Conservation (phyloP, 2,329 filamentous ascomycete genomes). For the Aaosphaeria arxii region DNA sequence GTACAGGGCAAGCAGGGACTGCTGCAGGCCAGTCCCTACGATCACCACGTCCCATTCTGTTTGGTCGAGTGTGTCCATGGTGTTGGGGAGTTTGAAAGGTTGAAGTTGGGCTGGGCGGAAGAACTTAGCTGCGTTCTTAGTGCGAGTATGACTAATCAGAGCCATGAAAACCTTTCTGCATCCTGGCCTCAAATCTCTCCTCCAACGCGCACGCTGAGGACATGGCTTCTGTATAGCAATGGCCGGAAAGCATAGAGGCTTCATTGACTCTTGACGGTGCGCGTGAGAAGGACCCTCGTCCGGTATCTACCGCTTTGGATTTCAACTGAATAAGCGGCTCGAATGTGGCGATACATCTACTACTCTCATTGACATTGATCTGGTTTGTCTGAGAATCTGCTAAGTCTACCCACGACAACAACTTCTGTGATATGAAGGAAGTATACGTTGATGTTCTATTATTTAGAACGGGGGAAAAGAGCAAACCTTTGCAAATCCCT, state of each 20-base stretch:
- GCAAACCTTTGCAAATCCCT: too few species aligned
- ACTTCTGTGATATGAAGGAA: background rate
- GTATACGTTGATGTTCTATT: background rate
- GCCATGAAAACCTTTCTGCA: constrained; percentile 18
- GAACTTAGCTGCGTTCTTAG: constrained; percentile 14
- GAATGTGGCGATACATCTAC: constrained; percentile 48
- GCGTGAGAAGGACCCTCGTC: constrained; percentile 46
- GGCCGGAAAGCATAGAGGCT: constrained; percentile 37
- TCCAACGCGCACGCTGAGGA: constrained; percentile 34
- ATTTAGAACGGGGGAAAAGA: background rate
- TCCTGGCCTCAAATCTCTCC: constrained; percentile 8
- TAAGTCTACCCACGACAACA: background rate
- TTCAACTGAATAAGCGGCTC: constrained; percentile 50
- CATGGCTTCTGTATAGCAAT: constrained; percentile 31
- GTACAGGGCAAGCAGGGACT: constrained; percentile 55
- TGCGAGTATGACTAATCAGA: constrained; percentile 31
- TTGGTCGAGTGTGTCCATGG: constrained; percentile 50
- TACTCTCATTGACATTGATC: background rate
- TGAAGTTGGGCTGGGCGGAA: constrained; percentile 12
- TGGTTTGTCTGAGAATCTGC: background rate
- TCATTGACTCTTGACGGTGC: constrained; percentile 41
- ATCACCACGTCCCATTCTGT: constrained; percentile 54
- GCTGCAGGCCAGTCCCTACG: constrained; percentile 50
- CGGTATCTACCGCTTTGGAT: constrained; percentile 54
- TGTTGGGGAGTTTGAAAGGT: constrained; percentile 12